phyloP scores from a whole-genome alignment of 306 rosid genomes.

The Lotus japonicus region DNA sequence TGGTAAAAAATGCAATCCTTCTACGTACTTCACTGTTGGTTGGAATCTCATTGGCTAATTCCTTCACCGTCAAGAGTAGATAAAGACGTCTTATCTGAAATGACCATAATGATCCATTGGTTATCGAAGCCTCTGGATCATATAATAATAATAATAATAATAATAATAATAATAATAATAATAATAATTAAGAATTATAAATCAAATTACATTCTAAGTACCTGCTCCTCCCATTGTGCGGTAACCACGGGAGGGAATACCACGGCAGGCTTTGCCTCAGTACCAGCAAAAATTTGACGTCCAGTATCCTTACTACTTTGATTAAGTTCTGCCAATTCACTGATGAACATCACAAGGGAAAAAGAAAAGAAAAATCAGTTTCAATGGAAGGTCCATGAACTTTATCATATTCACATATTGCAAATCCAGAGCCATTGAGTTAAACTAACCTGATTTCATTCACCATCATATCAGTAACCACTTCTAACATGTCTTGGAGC shows the following conservation, averaged over 20 bases:
- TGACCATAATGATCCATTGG: slow-evolving; percentile 10
- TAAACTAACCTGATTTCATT: slow-evolving; percentile 72
- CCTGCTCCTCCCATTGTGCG: slow-evolving; percentile 95
- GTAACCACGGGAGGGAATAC: slow-evolving; percentile 73
- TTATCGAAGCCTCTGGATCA: slow-evolving; percentile 2
- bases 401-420: slow-evolving; percentile 11
- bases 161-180: neutral
- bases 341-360: slow-evolving; percentile 25
- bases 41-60: slow-evolving; percentile 84
- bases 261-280: slow-evolving; percentile 70
- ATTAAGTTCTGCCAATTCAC: slow-evolving; percentile 81
- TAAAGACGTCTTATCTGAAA: slow-evolving; percentile 83
- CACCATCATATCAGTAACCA: slow-evolving; percentile 95
- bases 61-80: slow-evolving; percentile 79
- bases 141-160: neutral
- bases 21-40: slow-evolving; percentile 89
- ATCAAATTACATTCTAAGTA: slow-evolving; percentile 1
- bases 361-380: slow-evolving; percentile 15
- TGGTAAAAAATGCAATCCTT: slow-evolving; percentile 85
- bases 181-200: neutral
- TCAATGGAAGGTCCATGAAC: neutral
- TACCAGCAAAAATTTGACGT: slow-evolving; percentile 82
- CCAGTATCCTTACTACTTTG: slow-evolving; percentile 76
- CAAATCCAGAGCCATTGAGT: slow-evolving; percentile 9
- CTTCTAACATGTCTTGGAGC: slow-evolving; percentile 96